Evolutionary conservation across 768 basidiomycete species (phyloP).

Genomic region (Suillus cothurnatus): DNA sequence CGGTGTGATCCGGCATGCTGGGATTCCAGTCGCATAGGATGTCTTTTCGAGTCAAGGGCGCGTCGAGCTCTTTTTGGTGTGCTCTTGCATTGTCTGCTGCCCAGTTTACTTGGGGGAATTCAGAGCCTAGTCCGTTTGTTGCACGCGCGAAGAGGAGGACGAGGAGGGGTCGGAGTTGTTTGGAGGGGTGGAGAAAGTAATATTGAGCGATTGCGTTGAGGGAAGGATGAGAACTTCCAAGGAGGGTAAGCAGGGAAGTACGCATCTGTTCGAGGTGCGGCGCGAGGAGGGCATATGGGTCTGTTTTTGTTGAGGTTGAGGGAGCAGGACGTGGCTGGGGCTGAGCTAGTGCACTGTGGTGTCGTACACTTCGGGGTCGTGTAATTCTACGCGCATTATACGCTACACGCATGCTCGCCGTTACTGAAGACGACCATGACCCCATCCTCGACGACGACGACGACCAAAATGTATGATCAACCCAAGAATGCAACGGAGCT

Average conservation of each 20-base stretch:
- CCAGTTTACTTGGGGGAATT: slow-evolving; percentile 64
- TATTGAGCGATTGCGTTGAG: slow-evolving; percentile 88
- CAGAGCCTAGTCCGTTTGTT: slow-evolving; percentile 83
- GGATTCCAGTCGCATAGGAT: slow-evolving; percentile 93
- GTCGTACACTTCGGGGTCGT: slow-evolving; percentile 26
- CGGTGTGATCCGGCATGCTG: slow-evolving; percentile 74
- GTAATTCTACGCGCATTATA: slow-evolving; percentile 9
- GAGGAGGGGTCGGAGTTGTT: slow-evolving; percentile 87
- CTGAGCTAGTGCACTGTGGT: slow-evolving; percentile 44
- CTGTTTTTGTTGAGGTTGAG: slow-evolving; percentile 33
- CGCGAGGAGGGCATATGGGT: slow-evolving; percentile 72
- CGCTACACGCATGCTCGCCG: slow-evolving; percentile 20
- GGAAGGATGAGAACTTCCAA: slow-evolving; percentile 88
- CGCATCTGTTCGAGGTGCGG: slow-evolving; percentile 74
- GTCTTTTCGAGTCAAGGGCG: slow-evolving; percentile 75
- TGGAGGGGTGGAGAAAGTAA: slow-evolving; percentile 88
- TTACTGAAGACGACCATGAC: slow-evolving; percentile 17
- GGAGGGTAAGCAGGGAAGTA: slow-evolving; percentile 68
- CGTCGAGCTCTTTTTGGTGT: slow-evolving; percentile 65
- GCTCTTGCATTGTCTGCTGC: slow-evolving; percentile 61
- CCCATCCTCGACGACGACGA: slow-evolving; percentile 25
- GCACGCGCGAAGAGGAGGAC: slow-evolving; percentile 90
- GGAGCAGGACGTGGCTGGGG: slow-evolving; percentile 26
- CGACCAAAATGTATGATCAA: background rate
- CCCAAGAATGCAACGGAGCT: background rate